These are phyloP conservation scores for Pyrus betulifolia DNA, from an alignment of 306 rosid species.

Conservation along the genomic window DNA sequence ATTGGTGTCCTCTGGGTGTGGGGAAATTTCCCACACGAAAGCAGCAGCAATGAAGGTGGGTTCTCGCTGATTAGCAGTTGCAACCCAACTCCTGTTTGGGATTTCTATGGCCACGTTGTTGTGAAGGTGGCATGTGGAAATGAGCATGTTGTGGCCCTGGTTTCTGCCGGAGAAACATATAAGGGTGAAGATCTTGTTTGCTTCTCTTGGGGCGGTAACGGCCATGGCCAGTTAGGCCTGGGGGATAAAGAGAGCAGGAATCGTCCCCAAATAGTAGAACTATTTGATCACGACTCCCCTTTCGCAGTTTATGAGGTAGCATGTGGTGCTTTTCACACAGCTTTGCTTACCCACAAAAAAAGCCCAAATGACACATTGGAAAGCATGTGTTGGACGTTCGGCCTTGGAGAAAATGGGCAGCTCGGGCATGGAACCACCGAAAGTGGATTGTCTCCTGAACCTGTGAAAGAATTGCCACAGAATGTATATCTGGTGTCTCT, in stretches of 20 bases:
- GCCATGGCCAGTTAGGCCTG: conserved; percentile 77
- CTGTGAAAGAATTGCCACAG: conserved; percentile 58
- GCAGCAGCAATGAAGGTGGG: conserved; percentile 30
- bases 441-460: conserved; percentile 41
- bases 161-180: conserved; percentile 44
- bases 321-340: conserved; percentile 92
- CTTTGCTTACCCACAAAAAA: conserved; percentile 64
- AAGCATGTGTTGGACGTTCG: conserved; percentile 80
- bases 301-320: conserved; percentile 59
- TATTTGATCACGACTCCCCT: conserved; percentile 40
- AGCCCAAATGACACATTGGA: conserved; percentile 30
- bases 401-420: conserved; percentile 88
- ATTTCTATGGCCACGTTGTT: conserved; percentile 60
- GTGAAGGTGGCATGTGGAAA: conserved; percentile 92
- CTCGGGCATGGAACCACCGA: conserved; percentile 84
- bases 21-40: conserved; percentile 73
- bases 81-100: conserved; percentile 69
- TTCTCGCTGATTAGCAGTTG: conserved; percentile 45
- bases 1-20: conserved; percentile 75
- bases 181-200: conserved; percentile 53
- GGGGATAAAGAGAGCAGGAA: conserved; percentile 61
- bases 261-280: conserved; percentile 49
- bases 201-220: conserved; percentile 86
- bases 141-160: conserved; percentile 69
- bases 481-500: conserved; percentile 34